Conservation (phyloP, 352 stramenopile genomes). For the Halophytophthora batemanensis region DNA sequence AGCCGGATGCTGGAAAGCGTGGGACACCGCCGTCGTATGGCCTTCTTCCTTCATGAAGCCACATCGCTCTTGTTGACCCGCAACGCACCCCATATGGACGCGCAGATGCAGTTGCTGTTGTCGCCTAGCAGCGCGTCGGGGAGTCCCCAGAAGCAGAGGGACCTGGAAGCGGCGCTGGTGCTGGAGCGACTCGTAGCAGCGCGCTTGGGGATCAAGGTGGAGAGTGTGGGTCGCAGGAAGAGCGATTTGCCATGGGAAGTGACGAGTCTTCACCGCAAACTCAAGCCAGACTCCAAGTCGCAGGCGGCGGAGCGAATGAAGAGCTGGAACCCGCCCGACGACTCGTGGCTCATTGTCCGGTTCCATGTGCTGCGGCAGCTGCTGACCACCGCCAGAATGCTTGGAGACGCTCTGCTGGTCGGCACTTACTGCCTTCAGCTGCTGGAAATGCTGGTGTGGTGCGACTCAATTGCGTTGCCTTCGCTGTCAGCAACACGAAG, state of each 20-base stretch:
- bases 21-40: constrained; percentile 56
- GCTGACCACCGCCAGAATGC: constrained; percentile 53
- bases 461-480: constrained; percentile 35
- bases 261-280: constrained; percentile 34
- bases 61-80: constrained; percentile 40
- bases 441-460: constrained; percentile 62
- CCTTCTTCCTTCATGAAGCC: constrained; percentile 74
- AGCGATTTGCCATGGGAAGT: constrained; percentile 35
- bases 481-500: constrained; percentile 8
- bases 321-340: constrained; percentile 13
- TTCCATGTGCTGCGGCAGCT: constrained; percentile 82
- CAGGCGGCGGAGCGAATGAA: constrained; percentile 5
- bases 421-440: constrained; percentile 61
- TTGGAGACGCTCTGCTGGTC: constrained; percentile 46
- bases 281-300: constrained; percentile 15
- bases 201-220: constrained; percentile 39
- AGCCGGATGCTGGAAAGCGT: constrained; percentile 68
- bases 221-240: background rate
- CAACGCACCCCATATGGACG: constrained; percentile 18
- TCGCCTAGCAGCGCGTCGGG: constrained; percentile 21
- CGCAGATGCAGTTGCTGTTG: constrained; percentile 14
- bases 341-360: constrained; percentile 67
- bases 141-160: constrained; percentile 29
- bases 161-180: constrained; percentile 57
- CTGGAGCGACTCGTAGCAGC: constrained; percentile 51